Evolutionary conservation across 805 yeast genomes (phyloP), one percentile per base, ranked within the genome.

Genomic region (Wickerhamiella azyma): DNA sequence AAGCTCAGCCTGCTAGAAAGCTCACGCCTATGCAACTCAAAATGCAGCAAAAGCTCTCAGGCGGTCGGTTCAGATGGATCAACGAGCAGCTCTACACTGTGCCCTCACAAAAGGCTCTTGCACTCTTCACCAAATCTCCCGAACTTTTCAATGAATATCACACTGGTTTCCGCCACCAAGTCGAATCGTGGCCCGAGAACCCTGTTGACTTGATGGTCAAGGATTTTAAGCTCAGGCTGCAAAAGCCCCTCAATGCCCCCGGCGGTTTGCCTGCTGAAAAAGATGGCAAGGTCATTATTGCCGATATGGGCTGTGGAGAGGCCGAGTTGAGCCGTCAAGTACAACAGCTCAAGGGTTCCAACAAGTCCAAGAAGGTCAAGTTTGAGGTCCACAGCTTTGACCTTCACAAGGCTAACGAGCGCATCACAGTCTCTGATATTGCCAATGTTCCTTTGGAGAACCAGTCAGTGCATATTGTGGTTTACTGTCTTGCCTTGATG

Each of bases 271-370:
- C 96, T 1, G 74, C 70, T 39, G 60, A 56, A 38, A 62, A 66
- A n/a, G 64, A 64, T 41, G 76, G 76, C 47, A 71, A 72, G 49
- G 77, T 89, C 32, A 85, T 82, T 2, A 74, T 92, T 49, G 96
- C 97, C 0, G 98, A 92, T 66, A 89, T 92, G 97, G 99, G 98
- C 9, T 92, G 98, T 63, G 99, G 98, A 47, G 98, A 92, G 63
- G 98, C 97, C 0, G 82, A 83, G 55, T 71, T 92, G 40, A 78
- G 95, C 1, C 63, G 69, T 35, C 83, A 85, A 54, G 71, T 84
- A 43, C 68, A 68, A 43, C 59, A 58, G 28, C 62, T 65, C 49
- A 64, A 64, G 45, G 58, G 59, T 11, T 55, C 61, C 24, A 47
- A 46, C n/a, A 56, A 58, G 50, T 45, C 56, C 24, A 71, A 69